Base-by-base conservation (phyloP, 176 grass and related monocot species). In the Aegilops tauschii region DNA sequence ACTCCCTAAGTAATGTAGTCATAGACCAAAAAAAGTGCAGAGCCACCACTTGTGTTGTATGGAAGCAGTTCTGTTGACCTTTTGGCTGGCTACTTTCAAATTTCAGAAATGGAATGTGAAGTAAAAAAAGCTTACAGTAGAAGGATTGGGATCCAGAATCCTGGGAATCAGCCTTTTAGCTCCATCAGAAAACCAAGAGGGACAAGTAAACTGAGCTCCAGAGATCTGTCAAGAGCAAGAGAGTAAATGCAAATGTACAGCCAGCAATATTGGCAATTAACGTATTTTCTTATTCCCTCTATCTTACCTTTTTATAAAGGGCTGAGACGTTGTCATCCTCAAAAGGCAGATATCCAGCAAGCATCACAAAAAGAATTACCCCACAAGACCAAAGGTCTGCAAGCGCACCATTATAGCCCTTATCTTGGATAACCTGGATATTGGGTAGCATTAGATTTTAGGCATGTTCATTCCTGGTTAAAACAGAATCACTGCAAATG, bases 311-410 rank as follows among this genome's bases (percentile, higher is more conserved):
- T 71, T 90, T 93, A 81, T 97, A 95, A 40, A 97, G 87, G 85
- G 52, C 82, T 29, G 79, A 59, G 3, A 88, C 61, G 86, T 95
- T 95, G 34, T 90, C 86, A 88, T 97, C 95, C 27, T 97, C 95
- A 65, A 97, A 95, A 85, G 95, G 95, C 37, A 97, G 78, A 90
- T 87, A 93, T 74, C 95, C 95, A 80, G 95, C 89, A 76, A 97
- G 85, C 75, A 97, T 25, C 66, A 95, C 95, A 80, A 97, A 97
- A 76, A 97, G 92, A 73, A 97, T 95, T 31, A 97, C 91, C 73
- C 95, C 95, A 47, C 95, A 97, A 35, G 95, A 97, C 95, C 95
- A 97, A 78, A 97, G 89, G 54, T 97, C 95, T 65, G 95, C 91
- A 64, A 83, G 85, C 59, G 95, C 92, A 82, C 95, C 95, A 79